phyloP scores from a whole-genome alignment of 306 rosid species.

The Prosopis cineraria region DNA sequence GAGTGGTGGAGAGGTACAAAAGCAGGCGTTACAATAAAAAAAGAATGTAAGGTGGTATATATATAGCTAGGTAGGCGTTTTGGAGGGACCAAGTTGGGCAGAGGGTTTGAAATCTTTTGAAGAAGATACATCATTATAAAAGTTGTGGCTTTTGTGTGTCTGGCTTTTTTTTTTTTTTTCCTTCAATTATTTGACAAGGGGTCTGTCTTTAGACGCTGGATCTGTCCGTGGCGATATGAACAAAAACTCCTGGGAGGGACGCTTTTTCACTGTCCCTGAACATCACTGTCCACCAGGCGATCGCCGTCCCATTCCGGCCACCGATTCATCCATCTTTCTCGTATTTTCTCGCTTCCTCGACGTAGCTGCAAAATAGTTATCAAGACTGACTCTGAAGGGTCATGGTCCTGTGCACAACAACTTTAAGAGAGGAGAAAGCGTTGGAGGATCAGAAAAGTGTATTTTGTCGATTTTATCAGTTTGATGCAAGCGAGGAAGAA shows the following conservation, averaged over 20 bases:
- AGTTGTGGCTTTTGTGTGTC: background rate
- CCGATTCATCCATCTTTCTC: no score
- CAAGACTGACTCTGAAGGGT: background rate
- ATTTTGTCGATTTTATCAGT: background rate
- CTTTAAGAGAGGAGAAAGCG: background rate
- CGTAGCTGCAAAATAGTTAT: background rate
- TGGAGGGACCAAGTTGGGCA: background rate
- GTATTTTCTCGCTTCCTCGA: background rate
- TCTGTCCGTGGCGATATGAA: background rate
- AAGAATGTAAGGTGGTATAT: background rate
- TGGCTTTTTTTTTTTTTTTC: background rate
- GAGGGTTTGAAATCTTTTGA: background rate
- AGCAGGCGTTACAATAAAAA: background rate
- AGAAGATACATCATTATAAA: background rate
- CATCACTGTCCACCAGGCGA: background rate
- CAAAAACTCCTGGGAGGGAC: background rate
- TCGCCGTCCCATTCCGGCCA: background rate
- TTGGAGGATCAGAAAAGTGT: background rate
- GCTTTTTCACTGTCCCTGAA: background rate
- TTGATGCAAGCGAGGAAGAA: background rate
- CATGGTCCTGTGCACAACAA: background rate
- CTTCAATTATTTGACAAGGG: slow-evolving; percentile 4
- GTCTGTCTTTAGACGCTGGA: background rate
- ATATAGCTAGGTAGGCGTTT: background rate
- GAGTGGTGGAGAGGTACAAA: background rate